These are phyloP conservation scores for Boletus semigastroideus DNA, from an alignment of 1,284 basidiomycete genomes.

Conservation along the genomic window DNA sequence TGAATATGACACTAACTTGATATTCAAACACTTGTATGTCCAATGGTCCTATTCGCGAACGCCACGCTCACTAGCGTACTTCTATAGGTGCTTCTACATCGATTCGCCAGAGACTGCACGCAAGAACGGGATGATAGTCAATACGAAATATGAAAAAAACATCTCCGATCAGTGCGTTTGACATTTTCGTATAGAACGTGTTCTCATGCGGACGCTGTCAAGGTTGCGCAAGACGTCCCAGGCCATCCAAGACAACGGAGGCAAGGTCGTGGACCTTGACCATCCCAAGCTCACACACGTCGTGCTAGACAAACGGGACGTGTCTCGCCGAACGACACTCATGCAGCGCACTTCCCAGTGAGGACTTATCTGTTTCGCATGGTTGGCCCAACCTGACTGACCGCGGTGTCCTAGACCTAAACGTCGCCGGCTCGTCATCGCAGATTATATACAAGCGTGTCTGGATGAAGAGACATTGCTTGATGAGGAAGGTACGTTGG, in stretches of 20 bases:
- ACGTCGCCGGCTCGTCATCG: conserved; percentile 72
- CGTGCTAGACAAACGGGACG: conserved; percentile 76
- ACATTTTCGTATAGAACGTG: background rate
- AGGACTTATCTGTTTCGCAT: conserved; percentile 14
- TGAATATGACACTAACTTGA: conserved; percentile 73
- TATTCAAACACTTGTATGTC: conserved; percentile 79
- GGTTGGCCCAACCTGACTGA: conserved; percentile 3
- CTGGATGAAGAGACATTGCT: conserved; percentile 78
- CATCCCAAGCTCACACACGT: conserved; percentile 84
- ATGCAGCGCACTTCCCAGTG: conserved; percentile 72
- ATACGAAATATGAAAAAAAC: conserved; percentile 52
- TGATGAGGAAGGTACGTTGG: conserved; percentile 64
- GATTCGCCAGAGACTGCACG: conserved; percentile 76
- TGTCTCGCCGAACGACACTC: conserved; percentile 66
- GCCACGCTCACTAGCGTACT: background rate
- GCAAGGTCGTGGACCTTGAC: conserved; percentile 62
- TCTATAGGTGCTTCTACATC: conserved; percentile 77
- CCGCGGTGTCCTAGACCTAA: conserved; percentile 54
- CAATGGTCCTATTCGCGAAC: background rate
- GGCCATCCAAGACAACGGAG: conserved; percentile 68
- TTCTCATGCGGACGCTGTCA: conserved; percentile 1
- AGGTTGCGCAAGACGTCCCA: conserved; percentile 59
- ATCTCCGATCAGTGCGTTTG: conserved; percentile 51
- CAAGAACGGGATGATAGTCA: conserved; percentile 58
- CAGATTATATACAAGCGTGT: conserved; percentile 75